Evolutionary conservation across 2,329 filamentous ascomycete species (phyloP), one percentile per base, ranked within the genome.

Genomic region (Teratosphaeriaceae sp.): DNA sequence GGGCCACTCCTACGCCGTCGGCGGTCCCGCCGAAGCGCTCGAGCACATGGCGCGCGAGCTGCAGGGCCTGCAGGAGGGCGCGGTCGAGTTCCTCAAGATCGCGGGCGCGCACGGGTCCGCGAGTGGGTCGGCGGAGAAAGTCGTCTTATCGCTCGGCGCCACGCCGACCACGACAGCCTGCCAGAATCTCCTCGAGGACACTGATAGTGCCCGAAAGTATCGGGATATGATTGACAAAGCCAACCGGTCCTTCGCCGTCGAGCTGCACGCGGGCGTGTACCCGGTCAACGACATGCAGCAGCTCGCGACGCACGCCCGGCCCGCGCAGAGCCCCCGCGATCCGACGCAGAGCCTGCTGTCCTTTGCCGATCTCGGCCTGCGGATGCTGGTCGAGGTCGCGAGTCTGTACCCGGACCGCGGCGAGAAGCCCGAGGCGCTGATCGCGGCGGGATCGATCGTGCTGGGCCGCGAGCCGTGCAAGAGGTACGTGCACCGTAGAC

Each of bases 231-330:
- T 79, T 20, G 55, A 53, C 9, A 54, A 59, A 16, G 53, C 65
- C 40, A 60, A 62, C 35, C 40, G 58, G 30, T 55, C 48, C 2
- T 65, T 62, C 38, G 49, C 47, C 3, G 70, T 88, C 20, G 85
- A 88, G 59, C 68, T 88, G 2, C 85, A 89, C 59, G 84, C 85
- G 0, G 85, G 84, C 22, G 82, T 86, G 2, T 90, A 89, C 58
- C 79, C 85, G 0, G 71, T 80, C 2, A 74, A 90, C 7, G 86
- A 92, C 61, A 70, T 89, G 54, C 86, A 92, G 61, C 86, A 92
- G 61, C 70, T 90, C 2, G 80, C 84, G 1, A 86, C 85, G 0
- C 78, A 82, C 54, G 80, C 84, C 3, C 64, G 74, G 0, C 69
- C 72, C 3, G 54, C 61, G 0, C 40, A 55, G n/a, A 43, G 53